Percentiles rank a stretch among this genome's conserved stretches.
These are phyloP conservation scores for Hansenula anomala DNA, from an alignment of 1,139 yeast genomes.

Conservation along the genomic window DNA sequence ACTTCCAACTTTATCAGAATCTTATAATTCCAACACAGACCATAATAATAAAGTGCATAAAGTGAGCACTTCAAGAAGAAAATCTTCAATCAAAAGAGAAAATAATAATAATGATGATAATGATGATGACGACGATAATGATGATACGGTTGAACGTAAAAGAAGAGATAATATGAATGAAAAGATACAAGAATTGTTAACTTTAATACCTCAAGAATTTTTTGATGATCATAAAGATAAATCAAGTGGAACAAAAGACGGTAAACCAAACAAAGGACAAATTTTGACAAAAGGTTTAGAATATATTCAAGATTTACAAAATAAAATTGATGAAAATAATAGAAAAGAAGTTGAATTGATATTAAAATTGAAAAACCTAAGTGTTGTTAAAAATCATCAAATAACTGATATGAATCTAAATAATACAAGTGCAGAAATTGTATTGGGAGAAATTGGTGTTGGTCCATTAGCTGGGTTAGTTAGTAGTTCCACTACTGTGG, in stretches of 20 bases:
- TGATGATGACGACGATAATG: conserved; percentile 10
- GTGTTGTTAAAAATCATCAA: conserved; percentile 35
- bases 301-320: conserved; percentile 71
- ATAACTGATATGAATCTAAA: conserved; percentile 41
- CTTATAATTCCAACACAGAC: background rate
- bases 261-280: conserved; percentile 91
- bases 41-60: conserved; percentile 4
- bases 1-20: conserved; percentile 6
- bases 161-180: conserved; percentile 89
- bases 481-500: conserved; percentile 4
- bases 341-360: conserved; percentile 73
- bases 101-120: no score
- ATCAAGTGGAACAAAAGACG: conserved; percentile 73
- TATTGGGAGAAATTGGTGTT: conserved; percentile 74
- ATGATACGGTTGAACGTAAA: conserved; percentile 44
- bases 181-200: conserved; percentile 74
- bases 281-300: conserved; percentile 82
- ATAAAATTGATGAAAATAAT: conserved; percentile 71
- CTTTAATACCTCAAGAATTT: conserved; percentile 61
- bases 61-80: conserved; percentile 4
- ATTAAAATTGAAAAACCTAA: conserved; percentile 52
- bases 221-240: conserved; percentile 39
- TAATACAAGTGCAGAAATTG: conserved; percentile 77
- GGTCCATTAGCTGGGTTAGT: conserved; percentile 58
- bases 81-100: conserved; percentile 3